phyloP scores from a whole-genome alignment of 768 basidiomycete species.

The Ramaria sp. region DNA sequence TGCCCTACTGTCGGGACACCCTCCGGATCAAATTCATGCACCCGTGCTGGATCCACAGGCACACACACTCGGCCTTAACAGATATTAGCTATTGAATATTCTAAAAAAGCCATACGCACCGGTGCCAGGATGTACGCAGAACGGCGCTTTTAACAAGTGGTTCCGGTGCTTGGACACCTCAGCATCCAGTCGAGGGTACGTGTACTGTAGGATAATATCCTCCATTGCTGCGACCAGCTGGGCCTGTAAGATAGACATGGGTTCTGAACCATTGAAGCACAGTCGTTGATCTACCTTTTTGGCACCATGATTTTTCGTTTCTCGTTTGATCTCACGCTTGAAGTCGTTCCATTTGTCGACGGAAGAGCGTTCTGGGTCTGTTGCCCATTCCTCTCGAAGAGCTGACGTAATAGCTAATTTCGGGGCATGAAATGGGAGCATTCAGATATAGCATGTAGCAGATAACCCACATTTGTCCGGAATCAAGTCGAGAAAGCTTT shows the following conservation, averaged over 20 bases:
- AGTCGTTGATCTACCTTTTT: neutral
- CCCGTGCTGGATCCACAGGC: conserved; percentile 66
- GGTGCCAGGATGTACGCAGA: conserved; percentile 94
- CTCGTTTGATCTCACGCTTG: conserved; percentile 7
- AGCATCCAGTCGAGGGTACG: conserved; percentile 91
- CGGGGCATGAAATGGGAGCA: neutral
- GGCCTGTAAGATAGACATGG: conserved; percentile 14
- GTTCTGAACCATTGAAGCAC: neutral
- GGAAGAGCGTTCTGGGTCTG: conserved; percentile 43
- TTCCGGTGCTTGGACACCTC: conserved; percentile 97
- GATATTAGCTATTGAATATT: neutral
- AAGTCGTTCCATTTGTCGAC: conserved; percentile 68
- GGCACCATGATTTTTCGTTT: neutral
- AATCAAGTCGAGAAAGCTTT: conserved; percentile 62
- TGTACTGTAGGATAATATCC: conserved; percentile 87
- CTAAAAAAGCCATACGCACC: conserved; percentile 18
- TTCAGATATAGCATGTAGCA: neutral
- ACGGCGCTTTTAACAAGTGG: conserved; percentile 95
- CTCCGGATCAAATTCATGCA: conserved; percentile 79
- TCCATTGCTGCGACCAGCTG: conserved; percentile 47
- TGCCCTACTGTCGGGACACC: conserved; percentile 79
- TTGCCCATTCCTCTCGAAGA: conserved; percentile 52
- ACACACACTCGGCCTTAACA: conserved; percentile 75
- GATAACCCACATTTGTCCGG: conserved; percentile 39
- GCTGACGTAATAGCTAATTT: conserved; percentile 27